Evolutionary conservation across 192 early-diverging fungal genomes (phyloP), one percentile per base, ranked within the genome.

Genomic region (Entomortierella parvispora): DNA sequence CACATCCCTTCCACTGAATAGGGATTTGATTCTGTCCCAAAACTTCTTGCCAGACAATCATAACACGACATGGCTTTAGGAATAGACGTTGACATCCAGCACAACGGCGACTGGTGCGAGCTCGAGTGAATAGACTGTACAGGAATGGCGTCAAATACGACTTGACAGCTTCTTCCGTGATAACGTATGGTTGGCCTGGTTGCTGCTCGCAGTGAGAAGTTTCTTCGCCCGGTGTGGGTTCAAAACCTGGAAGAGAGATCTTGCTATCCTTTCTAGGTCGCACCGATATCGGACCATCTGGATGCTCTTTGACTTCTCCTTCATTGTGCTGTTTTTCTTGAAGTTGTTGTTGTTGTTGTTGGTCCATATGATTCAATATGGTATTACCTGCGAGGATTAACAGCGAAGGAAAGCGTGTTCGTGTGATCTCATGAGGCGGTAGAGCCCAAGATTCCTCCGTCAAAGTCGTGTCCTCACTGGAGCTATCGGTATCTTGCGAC

Each of bases 1-100:
- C 74, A 46, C 74, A 77, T 8, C 74, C 74, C n/a, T 66, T 77
- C 74, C 74, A 77, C 32, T 68, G 37, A 2, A 68, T 40, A 1
- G 74, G 74, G 0, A 77, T 61, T 26, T 47, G 23, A 11, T 1
- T 62, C 51, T 77, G 74, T 20, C 74, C 74, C 28, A 77, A 8
- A 8, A 77, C 29, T 9, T 77, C 74, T 37, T 77, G 65, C 74
- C 74, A 77, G 2, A 77, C 48, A 6, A 64, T 55, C 43, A 68
- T 42, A 18, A 68, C 64, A 29, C 66, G 50, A 46, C 74, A 77
- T 0, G 74, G 58, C 14, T 64, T 77, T 65, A 65, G 68, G 43
- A 68, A 77, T 40, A 6, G 23, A 25, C 22, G 22, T 17, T 77
- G 59, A 23, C 74, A 77, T 2, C 74, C 74, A 15, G 54, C 53